Percentiles rank a stretch among this genome's conserved stretches.
Evolutionary conservation across 106 monocot genomes (phyloP).

Genomic region (Allium cepa): DNA sequence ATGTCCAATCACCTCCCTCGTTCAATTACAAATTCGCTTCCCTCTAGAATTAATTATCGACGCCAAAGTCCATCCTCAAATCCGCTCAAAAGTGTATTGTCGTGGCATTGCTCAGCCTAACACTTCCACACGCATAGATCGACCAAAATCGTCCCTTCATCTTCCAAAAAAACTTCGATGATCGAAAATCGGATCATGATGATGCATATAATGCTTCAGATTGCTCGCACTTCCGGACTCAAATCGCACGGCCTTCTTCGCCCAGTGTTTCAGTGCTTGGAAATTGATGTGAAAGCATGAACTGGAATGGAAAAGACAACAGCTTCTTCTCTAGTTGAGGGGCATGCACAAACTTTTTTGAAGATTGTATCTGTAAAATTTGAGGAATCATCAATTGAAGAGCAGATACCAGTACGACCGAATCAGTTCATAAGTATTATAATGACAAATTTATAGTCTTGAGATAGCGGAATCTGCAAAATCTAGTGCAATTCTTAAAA

Average conservation of each 20-base stretch:
- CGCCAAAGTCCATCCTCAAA: constrained; percentile 40
- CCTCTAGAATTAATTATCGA: not conserved
- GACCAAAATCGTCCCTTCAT: constrained; percentile 59
- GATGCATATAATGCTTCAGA: not conserved
- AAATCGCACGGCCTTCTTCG: constrained; percentile 61
- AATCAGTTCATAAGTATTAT: too few relatives aligned
- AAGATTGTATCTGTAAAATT: too few relatives aligned
- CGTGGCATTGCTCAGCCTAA: constrained; percentile 61
- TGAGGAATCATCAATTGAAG: too few relatives aligned
- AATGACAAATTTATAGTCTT: too few relatives aligned
- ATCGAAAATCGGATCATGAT: not conserved
- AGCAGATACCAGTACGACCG: too few relatives aligned
- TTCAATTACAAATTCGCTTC: not conserved
- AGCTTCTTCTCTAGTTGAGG: constrained; percentile 35
- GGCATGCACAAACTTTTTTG: constrained; percentile 55
- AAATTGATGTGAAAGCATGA: constrained; percentile 73
- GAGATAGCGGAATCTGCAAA: too few relatives aligned
- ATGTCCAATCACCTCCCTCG: not conserved
- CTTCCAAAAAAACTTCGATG: constrained; percentile 7
- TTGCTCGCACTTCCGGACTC: constrained; percentile 45
- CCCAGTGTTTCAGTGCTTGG: constrained; percentile 70
- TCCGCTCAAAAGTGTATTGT: constrained; percentile 64
- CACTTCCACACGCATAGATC: constrained; percentile 81
- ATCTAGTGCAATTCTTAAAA: too few relatives aligned
- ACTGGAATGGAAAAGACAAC: constrained; percentile 65